A percentile compares a stretch with the other conserved stretches of the same genome.
These are phyloP conservation scores for Leishmania mexicana DNA, from an alignment of 208 protist genomes.

Conservation along the genomic window DNA sequence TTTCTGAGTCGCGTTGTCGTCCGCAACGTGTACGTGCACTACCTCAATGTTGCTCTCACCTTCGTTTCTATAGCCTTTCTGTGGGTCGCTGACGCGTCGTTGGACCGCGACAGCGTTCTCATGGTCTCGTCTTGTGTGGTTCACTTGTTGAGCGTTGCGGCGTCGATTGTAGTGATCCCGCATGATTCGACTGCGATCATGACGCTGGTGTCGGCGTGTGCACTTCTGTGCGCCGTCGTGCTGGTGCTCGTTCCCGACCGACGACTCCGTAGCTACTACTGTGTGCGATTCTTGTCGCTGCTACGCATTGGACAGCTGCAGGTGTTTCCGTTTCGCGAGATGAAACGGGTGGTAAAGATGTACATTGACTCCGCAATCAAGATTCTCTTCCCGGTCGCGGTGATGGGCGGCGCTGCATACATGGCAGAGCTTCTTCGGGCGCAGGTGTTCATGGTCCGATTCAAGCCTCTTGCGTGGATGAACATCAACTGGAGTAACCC, in stretches of 20 bases:
- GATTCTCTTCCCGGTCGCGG: constrained; percentile 56
- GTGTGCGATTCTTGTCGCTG: constrained; percentile 66
- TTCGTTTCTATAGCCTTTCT: constrained; percentile 67
- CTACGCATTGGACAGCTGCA: constrained; percentile 66
- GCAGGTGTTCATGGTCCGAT: constrained; percentile 61
- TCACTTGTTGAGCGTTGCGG: constrained; percentile 53
- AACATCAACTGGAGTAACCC: constrained; percentile 27
- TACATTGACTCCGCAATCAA: constrained; percentile 48
- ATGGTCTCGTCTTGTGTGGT: constrained; percentile 41
- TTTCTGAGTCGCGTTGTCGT: constrained; percentile 9
- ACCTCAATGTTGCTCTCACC: constrained; percentile 42
- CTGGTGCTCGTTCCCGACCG: constrained; percentile 30
- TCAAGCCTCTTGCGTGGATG: constrained; percentile 24
- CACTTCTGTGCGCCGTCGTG: constrained; percentile 40
- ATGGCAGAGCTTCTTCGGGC: constrained; percentile 64
- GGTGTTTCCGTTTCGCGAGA: constrained; percentile 43
- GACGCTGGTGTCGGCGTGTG: constrained; percentile 38
- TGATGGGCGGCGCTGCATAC: constrained; percentile 49
- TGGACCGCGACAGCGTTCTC: constrained; percentile 17
- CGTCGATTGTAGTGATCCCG: constrained; percentile 50
- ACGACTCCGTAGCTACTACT: constrained; percentile 35
- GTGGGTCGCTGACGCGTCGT: constrained; percentile 50
- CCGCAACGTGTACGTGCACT: constrained; percentile 42
- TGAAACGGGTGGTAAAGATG: constrained; percentile 45
- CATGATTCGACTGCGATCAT: constrained; percentile 53